Evolutionary conservation across 2,329 filamentous ascomycete genomes (phyloP).

Genomic region (Tolypocladium sp.): DNA sequence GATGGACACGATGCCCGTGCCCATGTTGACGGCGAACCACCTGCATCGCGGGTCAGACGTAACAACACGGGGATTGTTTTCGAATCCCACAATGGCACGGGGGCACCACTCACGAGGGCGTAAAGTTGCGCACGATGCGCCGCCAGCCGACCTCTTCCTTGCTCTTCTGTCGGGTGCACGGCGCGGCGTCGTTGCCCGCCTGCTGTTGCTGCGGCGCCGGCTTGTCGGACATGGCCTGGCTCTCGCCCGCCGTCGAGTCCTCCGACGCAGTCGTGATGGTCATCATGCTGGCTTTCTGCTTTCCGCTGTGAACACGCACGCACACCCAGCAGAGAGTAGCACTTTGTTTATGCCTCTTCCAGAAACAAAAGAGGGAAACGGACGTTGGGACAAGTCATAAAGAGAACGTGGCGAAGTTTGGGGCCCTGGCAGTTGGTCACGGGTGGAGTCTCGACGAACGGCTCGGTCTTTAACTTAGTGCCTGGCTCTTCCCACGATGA

Average conservation of each 20-base stretch:
- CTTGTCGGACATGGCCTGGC: background rate
- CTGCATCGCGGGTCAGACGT: constrained; percentile 14
- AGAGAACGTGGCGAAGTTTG: background rate
- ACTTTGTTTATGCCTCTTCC: background rate
- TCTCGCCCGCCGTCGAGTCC: background rate
- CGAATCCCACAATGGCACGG: background rate
- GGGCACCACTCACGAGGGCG: constrained; percentile 35
- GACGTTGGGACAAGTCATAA: too few relatives aligned
- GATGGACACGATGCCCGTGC: constrained; percentile 58
- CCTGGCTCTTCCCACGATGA: background rate
- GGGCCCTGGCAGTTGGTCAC: background rate
- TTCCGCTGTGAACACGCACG: background rate
- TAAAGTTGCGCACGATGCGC: constrained; percentile 42
- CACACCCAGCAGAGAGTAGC: background rate
- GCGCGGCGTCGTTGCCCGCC: constrained; percentile 1
- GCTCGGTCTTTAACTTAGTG: background rate
- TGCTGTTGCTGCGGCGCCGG: background rate
- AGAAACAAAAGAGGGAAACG: background rate
- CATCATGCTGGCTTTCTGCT: background rate
- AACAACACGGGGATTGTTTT: background rate
- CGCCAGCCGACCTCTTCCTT: constrained; percentile 28
- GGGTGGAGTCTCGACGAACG: background rate
- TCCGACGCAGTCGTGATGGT: background rate
- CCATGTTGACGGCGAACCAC: constrained; percentile 56
- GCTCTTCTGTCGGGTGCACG: constrained; percentile 14